Conservation (phyloP, 768 basidiomycete species). For the Phaffia tasmanica region DNA sequence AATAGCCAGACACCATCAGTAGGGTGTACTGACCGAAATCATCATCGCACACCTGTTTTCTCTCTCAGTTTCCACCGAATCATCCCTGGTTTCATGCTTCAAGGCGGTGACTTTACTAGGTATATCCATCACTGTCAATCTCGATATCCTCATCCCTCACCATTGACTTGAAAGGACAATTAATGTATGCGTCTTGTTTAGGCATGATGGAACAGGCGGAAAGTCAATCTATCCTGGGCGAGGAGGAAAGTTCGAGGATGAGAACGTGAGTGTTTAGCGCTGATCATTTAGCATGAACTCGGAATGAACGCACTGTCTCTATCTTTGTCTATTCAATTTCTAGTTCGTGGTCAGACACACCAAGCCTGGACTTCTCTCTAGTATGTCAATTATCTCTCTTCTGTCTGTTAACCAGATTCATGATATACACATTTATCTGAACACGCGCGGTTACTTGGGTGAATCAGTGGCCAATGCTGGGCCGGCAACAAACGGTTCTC, state of each 20-base stretch:
- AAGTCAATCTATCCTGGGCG: slow-evolving; percentile 37
- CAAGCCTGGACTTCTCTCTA: slow-evolving; percentile 11
- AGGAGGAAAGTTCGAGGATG: slow-evolving; percentile 36
- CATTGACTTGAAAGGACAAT: slow-evolving; percentile 2
- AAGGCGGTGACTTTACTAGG: slow-evolving; percentile 22
- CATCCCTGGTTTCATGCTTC: slow-evolving; percentile 26
- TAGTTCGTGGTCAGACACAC: slow-evolving; percentile 20
- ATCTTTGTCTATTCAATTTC: neutral
- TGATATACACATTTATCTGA: neutral
- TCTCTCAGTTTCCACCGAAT: slow-evolving; percentile 20
- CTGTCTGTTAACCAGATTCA: neutral
- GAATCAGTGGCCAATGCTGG: slow-evolving; percentile 17
- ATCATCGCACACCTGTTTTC: neutral
- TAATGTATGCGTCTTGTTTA: neutral
- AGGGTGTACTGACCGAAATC: neutral
- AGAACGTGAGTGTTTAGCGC: slow-evolving; percentile 33
- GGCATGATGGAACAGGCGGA: slow-evolving; percentile 39
- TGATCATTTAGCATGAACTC: neutral
- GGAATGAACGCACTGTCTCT: neutral
- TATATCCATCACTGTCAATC: neutral
- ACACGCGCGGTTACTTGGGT: neutral
- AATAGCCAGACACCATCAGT: neutral
- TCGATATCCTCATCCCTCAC: neutral
- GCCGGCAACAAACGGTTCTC: slow-evolving; percentile 25
- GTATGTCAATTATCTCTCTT: neutral